Base-by-base conservation (phyloP, 2,329 filamentous ascomycete genomes). In the Xylariaceae sp. region DNA sequence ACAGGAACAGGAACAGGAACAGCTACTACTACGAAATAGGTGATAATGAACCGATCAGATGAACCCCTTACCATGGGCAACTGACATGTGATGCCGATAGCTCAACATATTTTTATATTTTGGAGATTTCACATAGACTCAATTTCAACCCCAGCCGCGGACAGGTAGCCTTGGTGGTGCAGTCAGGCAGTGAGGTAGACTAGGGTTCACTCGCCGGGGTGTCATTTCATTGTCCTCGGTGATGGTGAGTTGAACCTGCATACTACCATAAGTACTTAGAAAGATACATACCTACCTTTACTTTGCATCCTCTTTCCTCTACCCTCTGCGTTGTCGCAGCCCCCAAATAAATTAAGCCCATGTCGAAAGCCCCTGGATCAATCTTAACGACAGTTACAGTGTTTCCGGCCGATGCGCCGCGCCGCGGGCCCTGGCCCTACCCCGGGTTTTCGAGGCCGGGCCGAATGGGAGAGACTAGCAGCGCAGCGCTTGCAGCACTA, bases 371-470 rank as follows among this genome's bases (percentile, higher is more conserved):
- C 40, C 42, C 46, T 40, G 46, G n/a, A 37, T 36, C 15, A 43
- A 42, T 26, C 33, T 29, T 18, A 33, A 24, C 23, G 43, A 32
- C 39, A 18, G 50, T 35, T 26, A 36, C 36, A 24, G 16, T 23
- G n/a, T 24, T 23, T 39, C 13, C 23, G 30, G 41, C 20, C 39
- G 37, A 55, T 36, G 42, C 35, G 40, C 27, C 39, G 45, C 20
- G 27, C 35, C 26, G 11, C 30, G 4, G 32, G 52, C 51, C 54
- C 57, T 55, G 59, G 60, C 63, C 53, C 51, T 60, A 64, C 63
- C 60, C 58, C 62, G 56, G 60, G 59, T 51, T 58, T 50, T 46
- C 29, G 35, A 62, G 56, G 51, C 58, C 63, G 61, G 63, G 32
- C 61, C 63, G 62, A 65, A 64, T 63, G 46, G 54, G 43, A 49